These are phyloP conservation scores for Heritiera fomes DNA, from an alignment of 345 rosid species.

Conservation along the genomic window DNA sequence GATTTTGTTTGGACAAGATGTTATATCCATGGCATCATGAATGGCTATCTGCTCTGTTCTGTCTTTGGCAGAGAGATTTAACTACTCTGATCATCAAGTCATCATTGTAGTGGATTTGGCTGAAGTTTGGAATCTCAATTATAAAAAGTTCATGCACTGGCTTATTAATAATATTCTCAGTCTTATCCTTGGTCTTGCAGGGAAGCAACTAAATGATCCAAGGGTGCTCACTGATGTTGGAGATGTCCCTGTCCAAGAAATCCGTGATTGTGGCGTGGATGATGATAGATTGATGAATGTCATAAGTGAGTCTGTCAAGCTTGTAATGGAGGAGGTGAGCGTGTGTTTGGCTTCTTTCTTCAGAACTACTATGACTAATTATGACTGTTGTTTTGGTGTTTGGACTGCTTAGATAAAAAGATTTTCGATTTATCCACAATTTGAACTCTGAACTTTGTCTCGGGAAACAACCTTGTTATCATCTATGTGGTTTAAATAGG, in stretches of 20 bases:
- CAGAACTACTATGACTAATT: neutral
- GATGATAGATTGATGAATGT: constrained; percentile 94
- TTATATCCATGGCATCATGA: neutral
- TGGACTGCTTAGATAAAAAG: neutral
- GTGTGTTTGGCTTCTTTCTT: neutral
- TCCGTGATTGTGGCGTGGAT: constrained; percentile 93
- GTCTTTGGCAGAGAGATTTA: neutral
- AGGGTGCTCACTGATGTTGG: constrained; percentile 94
- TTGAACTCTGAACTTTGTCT: neutral
- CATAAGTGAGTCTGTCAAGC: constrained; percentile 80
- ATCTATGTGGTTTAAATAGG: constrained; percentile 1
- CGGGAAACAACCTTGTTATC: neutral
- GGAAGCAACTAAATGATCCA: constrained; percentile 87
- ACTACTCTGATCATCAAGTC: neutral
- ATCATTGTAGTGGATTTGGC: neutral
- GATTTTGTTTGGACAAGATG: neutral
- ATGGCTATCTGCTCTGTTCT: neutral
- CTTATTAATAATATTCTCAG: neutral
- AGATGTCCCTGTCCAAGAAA: constrained; percentile 96
- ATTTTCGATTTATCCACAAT: neutral
- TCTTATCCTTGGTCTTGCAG: constrained; percentile 37
- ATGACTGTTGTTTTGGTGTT: neutral
- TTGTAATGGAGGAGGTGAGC: constrained; percentile 87
- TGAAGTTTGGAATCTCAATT: neutral
- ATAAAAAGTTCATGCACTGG: neutral